A percentile compares a stretch with the other conserved stretches of the same genome.
Evolutionary conservation across 2,329 filamentous ascomycete genomes (phyloP).

Genomic region (Tolypocladium capitatum): DNA sequence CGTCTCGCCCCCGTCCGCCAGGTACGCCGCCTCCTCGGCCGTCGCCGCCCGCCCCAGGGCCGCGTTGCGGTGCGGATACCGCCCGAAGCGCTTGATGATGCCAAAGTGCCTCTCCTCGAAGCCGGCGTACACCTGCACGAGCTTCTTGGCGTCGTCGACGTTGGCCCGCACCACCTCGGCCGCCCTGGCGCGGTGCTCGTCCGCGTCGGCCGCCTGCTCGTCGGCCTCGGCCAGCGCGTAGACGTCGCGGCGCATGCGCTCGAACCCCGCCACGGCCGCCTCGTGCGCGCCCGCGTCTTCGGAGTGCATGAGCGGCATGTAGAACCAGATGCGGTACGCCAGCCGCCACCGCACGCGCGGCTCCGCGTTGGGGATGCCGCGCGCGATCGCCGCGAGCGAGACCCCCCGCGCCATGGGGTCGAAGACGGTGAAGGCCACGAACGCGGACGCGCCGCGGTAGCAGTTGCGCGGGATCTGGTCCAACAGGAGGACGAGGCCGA

Average conservation of each 20-base stretch:
- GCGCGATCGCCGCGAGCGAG: too few species aligned
- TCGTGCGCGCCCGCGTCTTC: slow-evolving; percentile 35
- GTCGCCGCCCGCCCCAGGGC: slow-evolving; percentile 34
- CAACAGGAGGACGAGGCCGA: slow-evolving; percentile 42
- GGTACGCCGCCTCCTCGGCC: slow-evolving; percentile 34
- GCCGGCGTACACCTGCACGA: slow-evolving; percentile 12
- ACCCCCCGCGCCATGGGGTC: slow-evolving; percentile 40
- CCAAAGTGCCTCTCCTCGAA: slow-evolving; percentile 33
- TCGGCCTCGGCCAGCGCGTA: slow-evolving; percentile 14
- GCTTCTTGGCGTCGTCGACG: slow-evolving; percentile 10
- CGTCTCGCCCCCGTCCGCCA: slow-evolving; percentile 30
- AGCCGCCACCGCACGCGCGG: slow-evolving; percentile 19
- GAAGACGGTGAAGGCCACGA: slow-evolving; percentile 37
- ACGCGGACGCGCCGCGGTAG: slow-evolving; percentile 34
- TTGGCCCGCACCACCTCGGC: slow-evolving; percentile 12
- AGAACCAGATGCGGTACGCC: slow-evolving; percentile 40
- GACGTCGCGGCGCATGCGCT: slow-evolving; percentile 18
- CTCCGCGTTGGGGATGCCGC: slow-evolving; percentile 14
- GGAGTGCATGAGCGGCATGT: slow-evolving; percentile 46
- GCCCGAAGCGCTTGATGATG: slow-evolving; percentile 39
- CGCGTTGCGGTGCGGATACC: slow-evolving; percentile 46
- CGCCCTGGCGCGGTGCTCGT: slow-evolving; percentile 14
- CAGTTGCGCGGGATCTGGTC: slow-evolving; percentile 52
- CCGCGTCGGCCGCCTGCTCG: too few species aligned
- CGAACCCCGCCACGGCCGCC: slow-evolving; percentile 17